phyloP scores from a whole-genome alignment of 495 filamentous ascomycete genomes.

The Filosporella fistucella region DNA sequence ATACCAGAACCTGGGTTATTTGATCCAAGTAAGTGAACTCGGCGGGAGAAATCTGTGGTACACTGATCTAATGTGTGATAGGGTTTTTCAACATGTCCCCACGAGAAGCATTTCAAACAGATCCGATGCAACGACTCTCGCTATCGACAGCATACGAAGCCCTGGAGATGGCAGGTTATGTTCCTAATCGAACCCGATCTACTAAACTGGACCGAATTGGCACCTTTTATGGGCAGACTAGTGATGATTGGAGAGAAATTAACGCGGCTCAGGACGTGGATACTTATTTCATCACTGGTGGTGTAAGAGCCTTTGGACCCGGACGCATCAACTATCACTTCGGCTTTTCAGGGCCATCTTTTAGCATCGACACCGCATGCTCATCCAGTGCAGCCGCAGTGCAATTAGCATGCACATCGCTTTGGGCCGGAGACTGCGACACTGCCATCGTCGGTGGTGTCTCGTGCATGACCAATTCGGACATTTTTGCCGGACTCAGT shows the following conservation, averaged over 20 bases:
- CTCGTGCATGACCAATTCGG: slow-evolving; percentile 38
- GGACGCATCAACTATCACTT: slow-evolving; percentile 64
- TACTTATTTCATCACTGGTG: slow-evolving; percentile 91
- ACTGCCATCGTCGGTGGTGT: slow-evolving; percentile 36
- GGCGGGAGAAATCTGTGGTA: too few relatives aligned
- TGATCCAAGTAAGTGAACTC: slow-evolving; percentile 48
- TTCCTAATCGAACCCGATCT: slow-evolving; percentile 80
- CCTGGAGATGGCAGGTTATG: slow-evolving; percentile 73
- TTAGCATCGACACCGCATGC: slow-evolving; percentile 83
- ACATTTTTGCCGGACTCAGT: slow-evolving; percentile 53
- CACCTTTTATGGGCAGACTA: slow-evolving; percentile 90
- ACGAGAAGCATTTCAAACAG: slow-evolving; percentile 53
- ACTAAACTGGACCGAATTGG: slow-evolving; percentile 81
- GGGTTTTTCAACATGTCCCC: slow-evolving; percentile 60
- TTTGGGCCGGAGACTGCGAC: slow-evolving; percentile 53
- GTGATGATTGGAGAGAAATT: slow-evolving; percentile 88
- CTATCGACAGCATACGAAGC: slow-evolving; percentile 55
- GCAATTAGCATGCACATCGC: slow-evolving; percentile 74
- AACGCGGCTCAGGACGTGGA: slow-evolving; percentile 88
- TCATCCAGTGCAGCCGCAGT: slow-evolving; percentile 65
- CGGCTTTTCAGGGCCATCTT: slow-evolving; percentile 52
- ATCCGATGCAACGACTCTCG: slow-evolving; percentile 51
- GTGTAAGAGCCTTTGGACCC: slow-evolving; percentile 80
- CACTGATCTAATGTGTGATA: too few relatives aligned
- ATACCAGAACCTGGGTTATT: slow-evolving; percentile 51